Evolutionary conservation across 2,329 filamentous ascomycete species (phyloP).

Genomic region (Aschersonia sp.): DNA sequence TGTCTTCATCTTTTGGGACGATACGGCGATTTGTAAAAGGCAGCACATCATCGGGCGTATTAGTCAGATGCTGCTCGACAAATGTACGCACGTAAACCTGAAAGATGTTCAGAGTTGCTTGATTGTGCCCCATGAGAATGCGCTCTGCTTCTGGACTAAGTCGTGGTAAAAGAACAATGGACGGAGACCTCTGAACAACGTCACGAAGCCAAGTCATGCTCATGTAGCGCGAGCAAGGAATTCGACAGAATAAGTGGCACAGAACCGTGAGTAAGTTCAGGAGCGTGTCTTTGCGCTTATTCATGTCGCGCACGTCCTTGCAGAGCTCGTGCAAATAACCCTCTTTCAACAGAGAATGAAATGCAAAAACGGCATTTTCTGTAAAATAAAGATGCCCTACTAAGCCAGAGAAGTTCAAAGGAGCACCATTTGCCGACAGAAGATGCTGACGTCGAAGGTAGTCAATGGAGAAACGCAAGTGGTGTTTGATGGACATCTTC

Average conservation of each 20-base stretch:
- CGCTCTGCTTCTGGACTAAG: slow-evolving; percentile 27
- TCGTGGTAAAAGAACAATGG: slow-evolving; percentile 49
- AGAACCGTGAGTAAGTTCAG: slow-evolving; percentile 49
- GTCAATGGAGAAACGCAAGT: slow-evolving; percentile 68
- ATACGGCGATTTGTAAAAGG: slow-evolving; percentile 42
- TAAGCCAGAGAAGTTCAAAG: slow-evolving; percentile 58
- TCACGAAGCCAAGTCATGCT: slow-evolving; percentile 28
- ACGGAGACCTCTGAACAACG: slow-evolving; percentile 41
- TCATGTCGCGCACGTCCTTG: slow-evolving; percentile 30
- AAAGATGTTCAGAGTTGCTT: slow-evolving; percentile 51
- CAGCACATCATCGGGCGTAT: slow-evolving; percentile 32
- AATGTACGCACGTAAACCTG: slow-evolving; percentile 56
- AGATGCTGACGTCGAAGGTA: slow-evolving; percentile 59
- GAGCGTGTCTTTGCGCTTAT: neutral
- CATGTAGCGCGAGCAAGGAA: slow-evolving; percentile 34
- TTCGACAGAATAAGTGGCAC: slow-evolving; percentile 45
- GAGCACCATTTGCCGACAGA: slow-evolving; percentile 42
- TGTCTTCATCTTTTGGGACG: slow-evolving; percentile 13
- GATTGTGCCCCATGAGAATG: slow-evolving; percentile 48
- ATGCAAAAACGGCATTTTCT: slow-evolving; percentile 61
- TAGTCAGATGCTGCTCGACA: slow-evolving; percentile 44
- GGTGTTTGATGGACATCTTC: slow-evolving; percentile 57
- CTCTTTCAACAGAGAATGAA: slow-evolving; percentile 57
- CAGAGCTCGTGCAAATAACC: slow-evolving; percentile 56
- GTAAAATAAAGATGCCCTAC: slow-evolving; percentile 65